Percentiles rank a stretch among this genome's conserved stretches.
Conservation (phyloP, 179 eudicot species). For the Beta lomatogona region DNA sequence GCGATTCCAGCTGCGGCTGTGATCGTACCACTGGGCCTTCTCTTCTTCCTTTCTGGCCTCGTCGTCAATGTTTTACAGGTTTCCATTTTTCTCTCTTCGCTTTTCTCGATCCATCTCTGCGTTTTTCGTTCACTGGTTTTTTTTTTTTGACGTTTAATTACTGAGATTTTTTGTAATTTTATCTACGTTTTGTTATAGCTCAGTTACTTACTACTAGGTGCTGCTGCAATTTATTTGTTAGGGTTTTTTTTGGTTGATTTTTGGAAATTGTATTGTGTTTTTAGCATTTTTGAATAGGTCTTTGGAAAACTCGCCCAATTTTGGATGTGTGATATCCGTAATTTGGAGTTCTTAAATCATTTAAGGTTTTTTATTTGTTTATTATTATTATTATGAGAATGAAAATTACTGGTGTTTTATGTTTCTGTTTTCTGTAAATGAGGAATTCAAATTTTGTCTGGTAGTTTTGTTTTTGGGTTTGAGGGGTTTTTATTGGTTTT, state of each 20-base stretch:
- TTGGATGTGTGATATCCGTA: neutral
- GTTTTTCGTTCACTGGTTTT: too few relatives aligned
- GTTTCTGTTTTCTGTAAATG: neutral
- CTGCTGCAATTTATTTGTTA: neutral
- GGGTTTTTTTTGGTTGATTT: neutral
- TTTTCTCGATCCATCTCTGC: neutral
- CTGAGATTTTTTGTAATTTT: neutral
- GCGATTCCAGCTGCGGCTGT: constrained; percentile 46
- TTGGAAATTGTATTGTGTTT: neutral
- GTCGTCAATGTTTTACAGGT: constrained; percentile 43
- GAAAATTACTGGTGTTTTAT: neutral
- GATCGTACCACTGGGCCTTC: constrained; percentile 43
- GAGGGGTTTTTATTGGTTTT: too few relatives aligned
- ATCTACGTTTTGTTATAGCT: neutral
- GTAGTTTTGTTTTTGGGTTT: neutral
- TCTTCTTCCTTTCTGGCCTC: constrained; percentile 46
- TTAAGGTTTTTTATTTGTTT: neutral
- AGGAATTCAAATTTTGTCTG: neutral
- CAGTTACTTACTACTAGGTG: neutral
- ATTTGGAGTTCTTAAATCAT: neutral
- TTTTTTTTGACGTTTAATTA: neutral
- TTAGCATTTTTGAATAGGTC: constrained; percentile 11
- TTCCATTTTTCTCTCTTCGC: neutral
- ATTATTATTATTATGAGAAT: neutral
- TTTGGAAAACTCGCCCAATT: constrained; percentile 20